Conservation (phyloP, 495 filamentous ascomycete genomes). For the Cercophora newfieldiana region DNA sequence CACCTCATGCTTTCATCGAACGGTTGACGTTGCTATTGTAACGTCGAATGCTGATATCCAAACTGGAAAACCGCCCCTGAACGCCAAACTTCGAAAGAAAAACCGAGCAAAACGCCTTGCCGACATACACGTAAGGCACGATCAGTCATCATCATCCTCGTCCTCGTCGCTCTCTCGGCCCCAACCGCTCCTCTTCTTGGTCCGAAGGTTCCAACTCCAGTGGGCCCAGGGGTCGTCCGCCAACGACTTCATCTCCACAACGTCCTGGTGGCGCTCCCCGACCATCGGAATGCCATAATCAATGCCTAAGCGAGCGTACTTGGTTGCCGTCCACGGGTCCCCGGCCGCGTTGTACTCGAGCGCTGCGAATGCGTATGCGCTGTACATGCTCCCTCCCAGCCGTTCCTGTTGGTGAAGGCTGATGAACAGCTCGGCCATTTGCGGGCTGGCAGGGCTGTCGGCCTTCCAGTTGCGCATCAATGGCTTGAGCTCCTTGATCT, state of each 20-base stretch:
- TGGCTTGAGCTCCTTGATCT: constrained; percentile 32
- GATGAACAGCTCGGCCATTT: constrained; percentile 41
- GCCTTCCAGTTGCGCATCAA: constrained; percentile 31
- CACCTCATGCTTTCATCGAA: not conserved
- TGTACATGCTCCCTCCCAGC: constrained; percentile 35
- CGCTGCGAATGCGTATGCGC: constrained; percentile 41
- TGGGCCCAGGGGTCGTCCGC: constrained; percentile 34
- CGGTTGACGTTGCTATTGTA: not conserved
- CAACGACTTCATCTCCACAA: constrained; percentile 36
- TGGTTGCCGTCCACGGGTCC: constrained; percentile 37
- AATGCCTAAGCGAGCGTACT: constrained; percentile 37
- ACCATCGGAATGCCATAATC: constrained; percentile 39
- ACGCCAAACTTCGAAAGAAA: not conserved
- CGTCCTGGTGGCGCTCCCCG: constrained; percentile 31
- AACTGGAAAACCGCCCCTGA: not conserved
- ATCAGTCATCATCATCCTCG: constrained; percentile 17
- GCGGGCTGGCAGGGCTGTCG: constrained; percentile 27
- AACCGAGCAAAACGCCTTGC: not conserved
- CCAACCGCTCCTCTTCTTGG: constrained; percentile 19
- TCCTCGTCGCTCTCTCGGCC: constrained; percentile 24
- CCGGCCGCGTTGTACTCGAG: constrained; percentile 42
- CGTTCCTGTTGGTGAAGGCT: constrained; percentile 41
- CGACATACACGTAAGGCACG: not conserved
- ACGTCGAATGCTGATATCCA: not conserved
- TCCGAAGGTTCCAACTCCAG: constrained; percentile 37